phyloP scores from a whole-genome alignment of 78 protist genomes.

The Dictyostelium brefeldianum region DNA sequence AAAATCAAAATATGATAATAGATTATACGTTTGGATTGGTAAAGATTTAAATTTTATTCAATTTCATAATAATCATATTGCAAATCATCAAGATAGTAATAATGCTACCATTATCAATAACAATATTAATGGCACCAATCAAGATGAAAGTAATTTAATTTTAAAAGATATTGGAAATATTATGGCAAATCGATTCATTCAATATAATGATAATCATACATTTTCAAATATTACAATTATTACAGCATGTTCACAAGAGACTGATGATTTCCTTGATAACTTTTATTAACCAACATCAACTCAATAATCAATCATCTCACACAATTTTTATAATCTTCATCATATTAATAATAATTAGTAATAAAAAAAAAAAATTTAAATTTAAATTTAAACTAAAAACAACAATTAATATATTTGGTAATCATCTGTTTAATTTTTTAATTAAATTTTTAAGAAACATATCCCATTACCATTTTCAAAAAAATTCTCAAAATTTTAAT shows the following conservation, averaged over 20 bases:
- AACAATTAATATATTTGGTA: too few species aligned
- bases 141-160: not conserved
- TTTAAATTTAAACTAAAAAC: too few species aligned
- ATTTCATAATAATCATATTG: not conserved
- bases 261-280: constrained; percentile 77
- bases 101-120: not conserved
- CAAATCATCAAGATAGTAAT: not conserved
- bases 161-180: constrained; percentile 39
- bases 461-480: too few species aligned
- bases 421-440: too few species aligned
- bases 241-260: constrained; percentile 45
- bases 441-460: too few species aligned
- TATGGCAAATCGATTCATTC: constrained; percentile 46
- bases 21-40: constrained; percentile 67
- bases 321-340: not conserved
- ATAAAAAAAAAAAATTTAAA: not conserved
- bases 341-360: not conserved
- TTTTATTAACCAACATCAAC: not conserved
- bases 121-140: not conserved
- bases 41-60: constrained; percentile 4
- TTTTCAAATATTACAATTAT: constrained; percentile 25
- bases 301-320: not conserved
- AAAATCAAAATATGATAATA: constrained; percentile 39
- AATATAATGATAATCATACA: not conserved
- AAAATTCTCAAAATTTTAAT: too few species aligned